Evolutionary conservation across 2,329 filamentous ascomycete species (phyloP).

Genomic region (Davidsoniella eucalypti): DNA sequence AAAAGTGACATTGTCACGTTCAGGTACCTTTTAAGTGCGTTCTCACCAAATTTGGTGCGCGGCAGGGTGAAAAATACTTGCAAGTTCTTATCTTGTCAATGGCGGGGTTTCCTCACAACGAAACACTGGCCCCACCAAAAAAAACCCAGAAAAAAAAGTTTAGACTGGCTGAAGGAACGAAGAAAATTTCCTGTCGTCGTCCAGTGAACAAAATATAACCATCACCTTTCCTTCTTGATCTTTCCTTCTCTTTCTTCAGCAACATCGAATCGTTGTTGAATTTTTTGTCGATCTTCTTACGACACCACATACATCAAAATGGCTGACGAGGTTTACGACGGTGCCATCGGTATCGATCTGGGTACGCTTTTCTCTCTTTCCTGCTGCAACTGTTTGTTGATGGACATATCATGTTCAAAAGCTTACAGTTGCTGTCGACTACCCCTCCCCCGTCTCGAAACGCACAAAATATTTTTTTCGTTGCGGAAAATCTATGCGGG

Average conservation of each 20-base stretch:
- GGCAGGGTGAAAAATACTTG: slow-evolving; percentile 5
- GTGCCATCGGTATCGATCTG: slow-evolving; percentile 99
- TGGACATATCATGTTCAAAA: slow-evolving; percentile 1
- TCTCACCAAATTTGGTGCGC: slow-evolving; percentile 1
- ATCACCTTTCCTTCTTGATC: slow-evolving; percentile 12
- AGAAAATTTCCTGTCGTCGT: slow-evolving; percentile 13
- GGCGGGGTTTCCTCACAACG: slow-evolving; percentile 13
- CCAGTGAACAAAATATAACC: slow-evolving; percentile 14
- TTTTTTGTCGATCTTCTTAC: slow-evolving; percentile 13
- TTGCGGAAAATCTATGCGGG: not conserved
- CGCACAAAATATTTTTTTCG: slow-evolving; percentile 6
- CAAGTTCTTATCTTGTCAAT: slow-evolving; percentile 9
- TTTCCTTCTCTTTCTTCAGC: slow-evolving; percentile 13
- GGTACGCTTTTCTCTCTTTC: slow-evolving; percentile 40
- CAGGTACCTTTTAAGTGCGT: slow-evolving; percentile 7
- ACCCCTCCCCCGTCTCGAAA: not conserved
- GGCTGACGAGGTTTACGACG: slow-evolving; percentile 97
- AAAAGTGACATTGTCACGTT: slow-evolving; percentile 5
- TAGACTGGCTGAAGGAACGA: slow-evolving; percentile 11
- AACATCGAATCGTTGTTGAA: slow-evolving; percentile 15
- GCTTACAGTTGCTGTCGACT: slow-evolving; percentile 5
- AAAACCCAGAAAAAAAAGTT: slow-evolving; percentile 11
- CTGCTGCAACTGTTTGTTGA: slow-evolving; percentile 9
- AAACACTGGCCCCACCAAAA: slow-evolving; percentile 10
- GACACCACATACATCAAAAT: slow-evolving; percentile 30